These are phyloP conservation scores for Lasiodiplodia theobromae DNA, from an alignment of 2,329 filamentous ascomycete species.

Conservation along the genomic window DNA sequence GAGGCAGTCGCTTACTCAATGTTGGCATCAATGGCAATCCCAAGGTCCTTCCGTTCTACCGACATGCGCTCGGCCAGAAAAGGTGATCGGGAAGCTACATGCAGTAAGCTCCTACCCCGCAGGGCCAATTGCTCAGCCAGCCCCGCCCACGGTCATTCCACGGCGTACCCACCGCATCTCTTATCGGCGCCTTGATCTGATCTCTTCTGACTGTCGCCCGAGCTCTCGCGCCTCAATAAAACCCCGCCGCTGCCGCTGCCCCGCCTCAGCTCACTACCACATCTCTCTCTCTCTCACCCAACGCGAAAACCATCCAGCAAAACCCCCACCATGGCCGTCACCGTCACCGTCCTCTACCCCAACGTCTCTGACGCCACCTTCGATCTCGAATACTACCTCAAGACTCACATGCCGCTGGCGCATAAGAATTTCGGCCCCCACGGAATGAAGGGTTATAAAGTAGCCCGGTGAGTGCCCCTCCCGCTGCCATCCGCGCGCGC, in stretches of 20 bases:
- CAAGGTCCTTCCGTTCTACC: constrained; percentile 7
- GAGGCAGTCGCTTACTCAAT: background rate
- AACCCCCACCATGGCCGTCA: constrained; percentile 33
- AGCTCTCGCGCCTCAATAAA: background rate
- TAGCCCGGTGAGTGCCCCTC: constrained; percentile 6
- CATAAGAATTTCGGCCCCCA: constrained; percentile 39
- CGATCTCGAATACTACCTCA: constrained; percentile 50
- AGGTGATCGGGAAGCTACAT: background rate
- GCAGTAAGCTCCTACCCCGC: constrained; percentile 8
- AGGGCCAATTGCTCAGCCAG: background rate
- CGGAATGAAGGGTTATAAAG: constrained; percentile 40
- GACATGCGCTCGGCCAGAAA: background rate
- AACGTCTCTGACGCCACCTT: constrained; percentile 40
- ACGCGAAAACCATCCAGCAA: background rate
- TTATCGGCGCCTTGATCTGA: constrained; percentile 2
- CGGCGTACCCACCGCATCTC: constrained; percentile 5
- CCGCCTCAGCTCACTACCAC: background rate
- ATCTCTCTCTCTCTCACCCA: background rate
- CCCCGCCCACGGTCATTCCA: background rate
- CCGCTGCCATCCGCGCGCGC: background rate
- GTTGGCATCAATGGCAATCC: background rate
- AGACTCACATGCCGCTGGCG: constrained; percentile 49
- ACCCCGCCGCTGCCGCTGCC: constrained; percentile 11
- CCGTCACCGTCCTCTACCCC: constrained; percentile 34
- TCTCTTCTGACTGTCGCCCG: constrained; percentile 4